Evolutionary conservation across 257 asterid genomes (phyloP), one percentile per base, ranked within the genome.

Genomic region (Nicotiana attenuata): DNA sequence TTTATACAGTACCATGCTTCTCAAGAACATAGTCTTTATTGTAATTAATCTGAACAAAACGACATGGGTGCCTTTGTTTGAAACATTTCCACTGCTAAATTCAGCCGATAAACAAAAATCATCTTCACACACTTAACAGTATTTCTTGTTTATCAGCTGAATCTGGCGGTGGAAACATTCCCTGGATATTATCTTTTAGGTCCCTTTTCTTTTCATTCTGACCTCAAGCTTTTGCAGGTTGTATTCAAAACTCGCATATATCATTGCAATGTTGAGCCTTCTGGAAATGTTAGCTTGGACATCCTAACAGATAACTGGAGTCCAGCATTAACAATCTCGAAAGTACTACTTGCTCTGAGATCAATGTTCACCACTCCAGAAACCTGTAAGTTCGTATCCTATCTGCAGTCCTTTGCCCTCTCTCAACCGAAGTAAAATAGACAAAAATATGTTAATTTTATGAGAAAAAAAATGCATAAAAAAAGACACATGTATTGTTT

Each of bases 291-390:
- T 47, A 90, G 93, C 86, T 85, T 96, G 90, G 96, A 91, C 86
- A 94, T 94, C 80, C 86, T 96, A 93, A 92, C 92, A 88, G 98
- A 96, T 76, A 91, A 92, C 29, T 96, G 99, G 99, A 96, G 98
- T 80, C 99, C 99, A 0, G 97, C 99, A 56, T 86, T 96, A 80
- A 96, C 99, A 50, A 92, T 96, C 84, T 92, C 98, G 0, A 96
- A 90, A 86, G 92, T 96, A 82, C 88, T 96, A 61, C 88, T 92
- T 80, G 97, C 97, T 2, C 92, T 96, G 83, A 87, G 92, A 86
- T 96, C 97, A 29, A 90, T 96, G 73, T 94, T 94, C 82, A 90
- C 92, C 77, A 88, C 83, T 80, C 97, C 99, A 59, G 97, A 91
- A 77, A 82, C 96, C 26, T 83, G 97, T 96, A 87, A 88, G 97